Evolutionary conservation across 2,329 filamentous ascomycete species (phyloP).

Genomic region (Magnaporthiopsis incrustans): DNA sequence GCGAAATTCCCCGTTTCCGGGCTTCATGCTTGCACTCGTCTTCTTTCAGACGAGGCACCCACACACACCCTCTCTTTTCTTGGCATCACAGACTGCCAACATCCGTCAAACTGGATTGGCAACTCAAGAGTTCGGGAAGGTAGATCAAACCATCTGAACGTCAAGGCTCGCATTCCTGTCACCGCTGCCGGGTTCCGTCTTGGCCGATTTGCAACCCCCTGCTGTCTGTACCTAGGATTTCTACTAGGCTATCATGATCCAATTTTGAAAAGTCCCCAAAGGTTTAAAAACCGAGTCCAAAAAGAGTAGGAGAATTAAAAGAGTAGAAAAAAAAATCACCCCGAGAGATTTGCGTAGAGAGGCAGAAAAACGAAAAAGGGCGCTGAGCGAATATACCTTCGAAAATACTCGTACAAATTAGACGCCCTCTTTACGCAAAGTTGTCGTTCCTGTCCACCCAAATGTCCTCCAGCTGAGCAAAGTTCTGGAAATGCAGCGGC

Average conservation of each 20-base stretch:
- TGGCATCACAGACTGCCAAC: background rate
- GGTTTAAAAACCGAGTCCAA: background rate
- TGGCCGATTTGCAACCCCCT: background rate
- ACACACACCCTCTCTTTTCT: background rate
- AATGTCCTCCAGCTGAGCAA: constrained; percentile 93
- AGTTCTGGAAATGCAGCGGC: constrained; percentile 93
- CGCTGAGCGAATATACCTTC: background rate
- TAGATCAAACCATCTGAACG: constrained; percentile 1
- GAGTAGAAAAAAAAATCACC: background rate
- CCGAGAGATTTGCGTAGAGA: background rate
- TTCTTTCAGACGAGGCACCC: background rate
- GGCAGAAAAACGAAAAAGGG: background rate
- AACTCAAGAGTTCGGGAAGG: constrained; percentile 5
- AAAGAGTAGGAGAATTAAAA: background rate
- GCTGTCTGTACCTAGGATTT: background rate
- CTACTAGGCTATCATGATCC: background rate
- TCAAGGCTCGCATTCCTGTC: background rate
- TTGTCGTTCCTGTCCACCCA: constrained; percentile 91
- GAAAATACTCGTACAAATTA: background rate
- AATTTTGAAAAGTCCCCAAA: background rate
- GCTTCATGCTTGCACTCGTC: background rate
- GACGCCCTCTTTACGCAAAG: constrained; percentile 65
- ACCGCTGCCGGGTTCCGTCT: background rate
- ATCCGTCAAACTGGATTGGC: background rate
- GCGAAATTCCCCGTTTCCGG: background rate